Evolutionary conservation across 2,329 filamentous ascomycete species (phyloP), one percentile per base, ranked within the genome.

Genomic region (Corynespora cassiicola): DNA sequence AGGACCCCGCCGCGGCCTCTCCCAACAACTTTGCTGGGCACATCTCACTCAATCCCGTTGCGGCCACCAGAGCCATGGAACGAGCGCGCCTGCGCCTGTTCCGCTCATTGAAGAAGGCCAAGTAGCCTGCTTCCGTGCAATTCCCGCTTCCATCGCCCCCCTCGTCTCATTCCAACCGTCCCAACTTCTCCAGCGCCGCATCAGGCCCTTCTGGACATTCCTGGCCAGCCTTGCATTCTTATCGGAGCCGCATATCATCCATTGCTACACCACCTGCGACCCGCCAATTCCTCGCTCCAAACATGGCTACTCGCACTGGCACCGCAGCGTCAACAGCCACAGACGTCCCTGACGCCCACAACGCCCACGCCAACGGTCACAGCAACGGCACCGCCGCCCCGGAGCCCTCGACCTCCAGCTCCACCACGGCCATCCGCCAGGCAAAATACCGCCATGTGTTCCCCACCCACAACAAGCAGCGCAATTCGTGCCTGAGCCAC

Each of bases 371-470:
- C 15, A 43, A 45, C 23, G 56, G 57, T 43, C 56, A 57, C 16
- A 50, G 45, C 16, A 55, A 54, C 36, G n/a, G n/a, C n/a, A n/a
- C n/a, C n/a, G n/a, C n/a, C n/a, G 56, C 56, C 21, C 48, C 48
- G 23, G 41, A 56, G 21, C 40, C 32, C 6, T 41, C 45, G 11
- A 9, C 36, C 45, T 41, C 35, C 42, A 42, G 45, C 45, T 40
- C 51, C 35, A 37, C 50, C 21, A 33, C 45, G 31, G 54, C 45
- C 42, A 52, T 42, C 24, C 48, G 50, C 32, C 58, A 63, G 35
- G 58, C 74, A 23, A 94, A 91, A 68, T 97, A 97, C 74, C 87
- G 90, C 52, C 94, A 99, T 80, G 84, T 95, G 48, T 88, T 88
- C 42, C 91, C 91, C 20, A 84, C 95, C 22, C 94, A 99, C 70